Base-by-base conservation (phyloP, 352 stramenopile species). In the Globisporangium ultimum region DNA sequence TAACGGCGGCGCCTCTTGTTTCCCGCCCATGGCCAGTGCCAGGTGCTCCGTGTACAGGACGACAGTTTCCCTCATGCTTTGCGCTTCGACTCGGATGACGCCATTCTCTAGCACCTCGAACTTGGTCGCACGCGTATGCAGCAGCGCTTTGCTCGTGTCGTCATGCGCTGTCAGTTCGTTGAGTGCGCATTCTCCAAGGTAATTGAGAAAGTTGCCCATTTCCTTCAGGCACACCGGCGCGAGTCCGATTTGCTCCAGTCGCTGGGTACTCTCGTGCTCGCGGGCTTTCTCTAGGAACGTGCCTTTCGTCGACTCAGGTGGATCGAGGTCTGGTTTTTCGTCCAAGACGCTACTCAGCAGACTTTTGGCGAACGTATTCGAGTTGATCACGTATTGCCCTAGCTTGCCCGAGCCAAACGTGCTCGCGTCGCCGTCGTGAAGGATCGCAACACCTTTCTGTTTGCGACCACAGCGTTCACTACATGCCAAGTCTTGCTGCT, bases 301-400 rank as follows among this genome's bases (percentile, higher is more conserved):
- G 56, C 72, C 69, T 21, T 87, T 84, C 48, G 88, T 84, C 32
- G 61, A 85, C 58, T 95, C 87, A 2, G 78, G 79, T 7, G 84
- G 86, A 15, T 93, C 78, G 4, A 89, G 61, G 17, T 94, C 80
- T 3, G 68, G 73, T 46, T 89, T 91, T 50, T 93, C 82, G 32
- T 93, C 78, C n/a, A 94, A 58, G 8, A 93, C 70, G 58, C 86
- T 90, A 9, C 72, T 79, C 1, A 91, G 50, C 24, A 95, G 55
- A 28, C 81, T 88, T 48, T 75, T 88, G 0, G 80, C 84, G 53
- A 91, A 91, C 15, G 83, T 95, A 62, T 95, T 95, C 3, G 80
- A 92, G 66, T 96, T 93, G 69, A 93, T 96, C 21, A 87, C 70
- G 54, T 91, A 95, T 21, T 74, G 56, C 32, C 84, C 82, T 20